Evolutionary conservation across 805 yeast genomes (phyloP), one percentile per base, ranked within the genome.

Genomic region (Phaffomyces thermotolerans): DNA sequence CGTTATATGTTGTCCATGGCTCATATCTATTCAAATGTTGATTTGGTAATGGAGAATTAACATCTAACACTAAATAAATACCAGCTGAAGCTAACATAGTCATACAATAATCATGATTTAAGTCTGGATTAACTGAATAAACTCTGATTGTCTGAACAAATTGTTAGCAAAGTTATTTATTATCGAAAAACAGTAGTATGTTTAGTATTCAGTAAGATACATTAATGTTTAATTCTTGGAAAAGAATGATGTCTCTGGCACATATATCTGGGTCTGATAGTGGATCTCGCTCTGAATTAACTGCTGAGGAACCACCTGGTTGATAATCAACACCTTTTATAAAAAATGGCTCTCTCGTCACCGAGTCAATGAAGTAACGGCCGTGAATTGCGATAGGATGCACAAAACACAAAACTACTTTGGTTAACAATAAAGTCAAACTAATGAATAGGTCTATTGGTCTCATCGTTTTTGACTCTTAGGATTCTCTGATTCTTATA

Each of bases 251-350:
- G 60, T 91, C 98, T 52, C 97, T 75, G 5, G 90, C 83, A 67
- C 98, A 91, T 17, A 63, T 56, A 12, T 72, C 65, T 4, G 79
- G 72, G 54, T 87, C 82, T 2, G 95, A 82, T 36, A 91, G 68
- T 0, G 96, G 96, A 58, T 91, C 98, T 9, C 53, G 59, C 7
- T 55, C 48, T 4, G 56, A 63, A n/a, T 67, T 67, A 22, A 79
- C 80, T 0, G 81, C 90, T 0, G 95, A 81, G 0, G 95, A 81
- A 0, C 97, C 98, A 9, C 97, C 97, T 0, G 97, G 97, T 58
- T 91, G 97, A 59, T 90, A 90, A 62, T 91, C 98, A 1, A 91
- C 84, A 17, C 98, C 98, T 62, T 77, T 81, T 32, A 90, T 73
- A 53, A 72, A 81, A 58, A 91, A 90, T 8, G 90, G 90, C 47